Evolutionary conservation across 2,329 filamentous ascomycete species (phyloP), one percentile per base, ranked within the genome.

Genomic region (Ophiocordyceps robertsii): DNA sequence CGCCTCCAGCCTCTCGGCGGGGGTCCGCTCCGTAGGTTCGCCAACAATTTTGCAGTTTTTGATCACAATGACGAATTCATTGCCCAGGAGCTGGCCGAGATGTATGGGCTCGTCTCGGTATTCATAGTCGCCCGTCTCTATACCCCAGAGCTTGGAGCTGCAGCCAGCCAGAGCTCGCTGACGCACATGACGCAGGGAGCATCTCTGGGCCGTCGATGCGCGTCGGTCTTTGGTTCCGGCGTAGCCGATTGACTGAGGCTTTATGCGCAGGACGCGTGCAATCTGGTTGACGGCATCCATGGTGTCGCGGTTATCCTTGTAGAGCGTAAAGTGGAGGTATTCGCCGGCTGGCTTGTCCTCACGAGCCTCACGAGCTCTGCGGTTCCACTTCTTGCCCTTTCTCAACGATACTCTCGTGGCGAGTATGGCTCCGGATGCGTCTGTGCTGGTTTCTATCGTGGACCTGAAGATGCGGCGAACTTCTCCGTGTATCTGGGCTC

Each of bases 231-330:
- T 95, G 45, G 88, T 95, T 9, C 89, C 89, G 4, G 89, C 87
- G 42, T 75, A 77, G 38, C 68, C 68, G 53, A 95, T 90, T 44
- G 77, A 72, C 51, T 89, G 84, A 24, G 75, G 70, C 57, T 84
- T 88, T 49, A 84, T 68, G 56, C 82, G 84, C 48, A 94, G 64
- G 49, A 82, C 73, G 37, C 82, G 82, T 1, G 81, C 77, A 35
- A 95, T 73, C 54, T 83, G 85, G 42, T 77, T 81, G 42, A 93
- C 71, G 0, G 86, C 82, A 53, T 95, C 89, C 84, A 95, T 93
- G 1, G 89, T 95, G 57, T 95, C 89, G 57, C 90, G 89, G 65
- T 95, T 95, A 65, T 95, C 89, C 65, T 95, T 95, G 74, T 90
- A 93, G 41, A 95, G 70, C 0, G 85, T 90, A 59, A 95, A 94